Percentiles rank a stretch among this genome's conserved stretches.
phyloP scores from a whole-genome alignment of 2,329 filamentous ascomycete genomes.

The Sarocladium oryzae region DNA sequence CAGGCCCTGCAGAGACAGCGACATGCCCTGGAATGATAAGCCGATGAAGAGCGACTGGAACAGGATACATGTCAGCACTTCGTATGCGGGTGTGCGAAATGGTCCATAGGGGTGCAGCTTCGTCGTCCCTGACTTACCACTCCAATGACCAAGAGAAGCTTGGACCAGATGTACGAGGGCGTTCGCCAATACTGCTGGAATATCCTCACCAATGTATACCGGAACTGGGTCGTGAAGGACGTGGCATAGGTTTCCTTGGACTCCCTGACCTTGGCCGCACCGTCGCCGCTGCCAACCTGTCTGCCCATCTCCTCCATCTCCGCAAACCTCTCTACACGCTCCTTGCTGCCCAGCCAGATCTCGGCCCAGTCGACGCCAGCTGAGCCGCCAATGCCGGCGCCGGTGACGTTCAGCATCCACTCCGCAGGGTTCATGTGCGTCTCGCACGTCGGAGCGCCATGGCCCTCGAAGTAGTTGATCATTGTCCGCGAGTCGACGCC shows the following conservation, averaged over 20 bases:
- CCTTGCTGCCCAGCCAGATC: constrained; percentile 37
- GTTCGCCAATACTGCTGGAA: constrained; percentile 29
- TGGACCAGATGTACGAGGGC: constrained; percentile 58
- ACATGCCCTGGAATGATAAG: constrained; percentile 54
- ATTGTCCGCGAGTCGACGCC: constrained; percentile 46
- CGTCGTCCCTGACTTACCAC: constrained; percentile 7
- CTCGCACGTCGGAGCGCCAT: constrained; percentile 50
- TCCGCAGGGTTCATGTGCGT: constrained; percentile 60
- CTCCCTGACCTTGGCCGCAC: background rate
- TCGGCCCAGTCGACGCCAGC: constrained; percentile 58
- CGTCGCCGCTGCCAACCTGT: background rate
- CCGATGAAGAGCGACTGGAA: constrained; percentile 55
- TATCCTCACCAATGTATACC: constrained; percentile 13
- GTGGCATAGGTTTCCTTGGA: background rate
- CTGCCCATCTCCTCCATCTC: constrained; percentile 2
- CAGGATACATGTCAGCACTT: too few species aligned
- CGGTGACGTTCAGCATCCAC: constrained; percentile 52
- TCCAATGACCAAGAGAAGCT: constrained; percentile 24
- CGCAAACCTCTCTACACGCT: constrained; percentile 2
- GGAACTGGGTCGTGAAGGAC: constrained; percentile 3
- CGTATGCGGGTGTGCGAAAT: too few species aligned
- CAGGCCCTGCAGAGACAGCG: constrained; percentile 52
- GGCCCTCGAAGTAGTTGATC: constrained; percentile 51
- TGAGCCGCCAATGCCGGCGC: constrained; percentile 32
- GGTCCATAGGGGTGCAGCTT: too few species aligned